Base-by-base conservation (phyloP, 73 alveolate genomes). In the Tetrahymena elliotti region DNA sequence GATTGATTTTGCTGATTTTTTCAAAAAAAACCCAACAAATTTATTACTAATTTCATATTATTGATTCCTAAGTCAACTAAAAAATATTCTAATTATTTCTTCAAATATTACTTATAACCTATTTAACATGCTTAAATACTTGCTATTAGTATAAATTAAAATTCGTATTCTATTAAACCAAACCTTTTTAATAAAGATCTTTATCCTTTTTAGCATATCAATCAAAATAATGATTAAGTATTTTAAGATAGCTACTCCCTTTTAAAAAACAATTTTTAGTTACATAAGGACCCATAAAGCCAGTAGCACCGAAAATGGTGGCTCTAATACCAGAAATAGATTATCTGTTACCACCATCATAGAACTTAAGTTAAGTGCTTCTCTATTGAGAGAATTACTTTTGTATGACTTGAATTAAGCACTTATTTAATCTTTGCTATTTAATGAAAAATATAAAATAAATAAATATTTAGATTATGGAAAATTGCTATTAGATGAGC, bases 291-390 rank as follows among this genome's bases (percentile, higher is more conserved):
- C 96, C 96, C 83, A 93, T 83, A 84, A 94, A 94, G 8, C 96
- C 93, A 33, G 96, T 88, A 22, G 94, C 96, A 18, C 96, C 96
- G 84, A 84, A 92, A 88, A 94, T 94, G 5, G 96, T 94, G 22
- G 96, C 96, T 88, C 96, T 84, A 82, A 94, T 94, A 84, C 96
- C 96, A 20, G 95, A 94, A 84, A 20, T 68, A 22, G 93, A 38
- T 33, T 84, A 92, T 53, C 93, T 94, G 35, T 83, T 38, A 47
- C 96, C 96, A 33, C 93, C 93, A 94, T 94, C 96, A 53, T 40
- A 94, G 22, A 94, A 84, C 18, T 94, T 94, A 35, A 94, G 83
- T 84, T 84, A 47, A 3, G 96, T 94, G 38, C 96, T 94, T 52
- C 88, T 68, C 22, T 9, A 68, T 31, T 68, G 22, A 68, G 88